Conservation (phyloP, 2,329 filamentous ascomycete species). For the Colletotrichum magnum region DNA sequence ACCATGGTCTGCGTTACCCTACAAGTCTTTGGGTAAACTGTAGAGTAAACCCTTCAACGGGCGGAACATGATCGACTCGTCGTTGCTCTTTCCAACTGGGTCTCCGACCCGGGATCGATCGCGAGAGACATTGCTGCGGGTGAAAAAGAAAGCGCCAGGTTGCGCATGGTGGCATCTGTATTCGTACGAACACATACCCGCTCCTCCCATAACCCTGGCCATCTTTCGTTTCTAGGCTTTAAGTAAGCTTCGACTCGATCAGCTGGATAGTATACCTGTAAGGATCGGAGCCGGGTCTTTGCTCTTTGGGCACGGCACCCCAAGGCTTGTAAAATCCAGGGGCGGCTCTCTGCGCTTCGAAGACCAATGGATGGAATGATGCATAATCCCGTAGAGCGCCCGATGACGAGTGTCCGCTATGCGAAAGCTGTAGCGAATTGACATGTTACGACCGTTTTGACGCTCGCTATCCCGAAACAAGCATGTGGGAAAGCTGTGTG, state of each 20-base stretch:
- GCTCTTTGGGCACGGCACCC: not conserved
- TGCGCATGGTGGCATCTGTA: constrained; percentile 8
- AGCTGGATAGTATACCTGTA: not conserved
- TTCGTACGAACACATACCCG: not conserved
- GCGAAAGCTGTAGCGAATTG: not conserved
- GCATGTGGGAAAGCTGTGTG: constrained; percentile 10
- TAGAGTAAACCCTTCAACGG: constrained; percentile 12
- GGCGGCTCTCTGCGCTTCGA: constrained; percentile 35
- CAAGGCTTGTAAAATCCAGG: not conserved
- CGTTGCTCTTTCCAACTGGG: constrained; percentile 8
- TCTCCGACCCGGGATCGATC: constrained; percentile 13
- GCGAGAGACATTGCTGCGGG: not conserved
- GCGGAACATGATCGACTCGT: constrained; percentile 12
- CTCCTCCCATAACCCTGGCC: constrained; percentile 4
- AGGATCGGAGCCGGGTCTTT: not conserved
- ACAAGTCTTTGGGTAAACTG: not conserved
- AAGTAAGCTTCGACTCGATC: not conserved
- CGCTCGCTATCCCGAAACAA: not conserved
- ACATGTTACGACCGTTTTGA: not conserved
- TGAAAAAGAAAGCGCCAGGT: constrained; percentile 19
- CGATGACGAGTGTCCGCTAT: not conserved
- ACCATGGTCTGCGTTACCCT: not conserved
- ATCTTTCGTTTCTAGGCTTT: constrained; percentile 12
- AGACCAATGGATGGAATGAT: constrained; percentile 14
- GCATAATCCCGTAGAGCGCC: not conserved